phyloP scores from a whole-genome alignment of 306 rosid species.

The Adenanthera pavonina region DNA sequence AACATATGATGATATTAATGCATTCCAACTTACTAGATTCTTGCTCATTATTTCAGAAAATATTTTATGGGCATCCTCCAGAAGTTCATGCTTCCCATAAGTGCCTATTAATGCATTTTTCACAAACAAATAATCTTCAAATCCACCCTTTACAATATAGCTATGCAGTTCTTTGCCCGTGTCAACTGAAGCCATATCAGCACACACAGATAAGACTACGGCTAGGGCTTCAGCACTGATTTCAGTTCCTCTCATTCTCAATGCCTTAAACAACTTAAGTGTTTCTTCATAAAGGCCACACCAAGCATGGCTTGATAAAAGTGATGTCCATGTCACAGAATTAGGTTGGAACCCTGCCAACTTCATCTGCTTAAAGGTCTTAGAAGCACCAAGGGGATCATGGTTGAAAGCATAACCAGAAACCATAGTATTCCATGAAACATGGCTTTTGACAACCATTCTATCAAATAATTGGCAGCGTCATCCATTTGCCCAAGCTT shows the following conservation, averaged over 20 bases:
- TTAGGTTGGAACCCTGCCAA: slow-evolving; percentile 65
- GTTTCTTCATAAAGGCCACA: slow-evolving; percentile 63
- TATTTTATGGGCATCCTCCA: slow-evolving; percentile 56
- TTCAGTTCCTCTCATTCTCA: slow-evolving; percentile 59
- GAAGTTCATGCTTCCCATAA: slow-evolving; percentile 66
- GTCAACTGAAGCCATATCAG: slow-evolving; percentile 56
- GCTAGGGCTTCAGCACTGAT: slow-evolving; percentile 75
- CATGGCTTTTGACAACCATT: slow-evolving; percentile 57
- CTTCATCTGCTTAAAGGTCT: slow-evolving; percentile 68
- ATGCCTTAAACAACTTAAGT: slow-evolving; percentile 55
- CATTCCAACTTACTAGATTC: slow-evolving; percentile 82
- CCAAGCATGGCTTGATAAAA: slow-evolving; percentile 78
- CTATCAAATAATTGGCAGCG: slow-evolving; percentile 66
- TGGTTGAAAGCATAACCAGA: slow-evolving; percentile 68
- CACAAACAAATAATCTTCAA: slow-evolving; percentile 70
- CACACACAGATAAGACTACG: slow-evolving; percentile 79
- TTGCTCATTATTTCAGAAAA: slow-evolving; percentile 64
- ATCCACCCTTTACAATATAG: slow-evolving; percentile 73
- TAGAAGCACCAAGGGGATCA: slow-evolving; percentile 65
- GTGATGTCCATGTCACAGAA: slow-evolving; percentile 81
- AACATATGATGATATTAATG: slow-evolving; percentile 74
- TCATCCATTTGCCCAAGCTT: slow-evolving; percentile 62
- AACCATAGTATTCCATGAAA: slow-evolving; percentile 80
- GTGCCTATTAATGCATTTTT: slow-evolving; percentile 69
- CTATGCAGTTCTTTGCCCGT: slow-evolving; percentile 68